Conservation (phyloP, 257 asterid genomes). For the Craterostigma plantagineum region DNA sequence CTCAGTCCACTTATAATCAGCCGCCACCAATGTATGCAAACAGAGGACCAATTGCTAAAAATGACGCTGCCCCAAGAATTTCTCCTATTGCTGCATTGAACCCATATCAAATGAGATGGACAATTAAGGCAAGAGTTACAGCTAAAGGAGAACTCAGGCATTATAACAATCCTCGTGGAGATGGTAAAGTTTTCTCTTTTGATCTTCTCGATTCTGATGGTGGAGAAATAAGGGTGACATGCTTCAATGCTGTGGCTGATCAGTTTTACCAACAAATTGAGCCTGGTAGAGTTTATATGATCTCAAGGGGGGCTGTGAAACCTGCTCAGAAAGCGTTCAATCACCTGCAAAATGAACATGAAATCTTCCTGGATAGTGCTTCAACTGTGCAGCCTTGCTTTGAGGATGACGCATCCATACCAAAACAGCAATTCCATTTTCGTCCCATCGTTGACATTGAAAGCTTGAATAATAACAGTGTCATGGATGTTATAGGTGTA, state of each 20-base stretch:
- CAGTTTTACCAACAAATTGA: constrained; percentile 52
- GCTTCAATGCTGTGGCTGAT: constrained; percentile 86
- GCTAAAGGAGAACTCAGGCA: constrained; percentile 60
- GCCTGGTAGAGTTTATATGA: constrained; percentile 51
- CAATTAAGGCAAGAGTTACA: constrained; percentile 88
- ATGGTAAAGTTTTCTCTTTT: constrained; percentile 86
- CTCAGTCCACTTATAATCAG: constrained; percentile 42
- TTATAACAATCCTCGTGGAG: constrained; percentile 60
- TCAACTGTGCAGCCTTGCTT: constrained; percentile 57
- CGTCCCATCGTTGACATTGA: constrained; percentile 62
- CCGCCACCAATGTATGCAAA: constrained; percentile 47
- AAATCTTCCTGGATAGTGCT: constrained; percentile 48
- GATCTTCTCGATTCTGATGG: constrained; percentile 88
- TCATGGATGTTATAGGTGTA: constrained; percentile 67
- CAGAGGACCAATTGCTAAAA: constrained; percentile 73
- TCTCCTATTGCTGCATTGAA: constrained; percentile 70
- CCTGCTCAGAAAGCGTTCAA: constrained; percentile 65
- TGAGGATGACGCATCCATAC: constrained; percentile 62
- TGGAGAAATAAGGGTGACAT: constrained; percentile 86
- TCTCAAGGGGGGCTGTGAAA: constrained; percentile 54
- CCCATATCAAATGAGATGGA: constrained; percentile 86
- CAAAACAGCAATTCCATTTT: constrained; percentile 68
- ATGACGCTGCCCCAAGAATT: constrained; percentile 65
- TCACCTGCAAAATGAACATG: constrained; percentile 71
- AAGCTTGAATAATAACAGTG: constrained; percentile 37